Evolutionary conservation across 331 rosid species (phyloP), one percentile per base, ranked within the genome.

Genomic region (Prunus yedoensis): DNA sequence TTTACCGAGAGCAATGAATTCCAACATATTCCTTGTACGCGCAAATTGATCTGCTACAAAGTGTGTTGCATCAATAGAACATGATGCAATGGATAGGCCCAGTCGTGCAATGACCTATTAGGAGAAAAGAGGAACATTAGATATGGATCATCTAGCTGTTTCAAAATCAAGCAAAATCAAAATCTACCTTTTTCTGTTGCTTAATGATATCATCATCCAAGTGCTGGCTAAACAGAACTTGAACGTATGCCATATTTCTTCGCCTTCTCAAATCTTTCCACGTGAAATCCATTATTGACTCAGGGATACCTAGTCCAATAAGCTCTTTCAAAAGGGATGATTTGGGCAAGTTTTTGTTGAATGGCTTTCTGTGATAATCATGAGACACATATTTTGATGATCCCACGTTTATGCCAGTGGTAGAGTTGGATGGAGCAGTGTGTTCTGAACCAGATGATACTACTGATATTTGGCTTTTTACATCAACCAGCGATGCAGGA

Each of bases 21-120:
- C 97, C 87, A 91, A 80, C 97, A 91, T 91, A 83, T 91, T 91
- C 83, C 82, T 82, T 79, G 95, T 88, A 23, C 95, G 91, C 54
- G 87, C 84, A 75, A 91, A 91, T 83, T 83, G 86, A 82, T 91
- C 88, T 25, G 95, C 89, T 61, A 91, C 51, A 76, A 91, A 91
- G 83, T 91, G 93, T 35, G 95, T 88, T 73, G 95, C 93, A 71
- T 88, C 90, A 84, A 21, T 70, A 25, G 91, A 79, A 79, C 82
- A 71, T 62, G 91, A 78, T 2, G 84, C 95, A 73, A 85, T 20
- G 8, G 91, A 80, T 63, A 89, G 53, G 73, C 90, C 91, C 78
- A 91, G 73, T 49, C 91, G 81, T 16, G 83, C 56, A 30, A 84
- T 74, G 69, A 82, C 81, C 93, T 91, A 76, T 45, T 10, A 21